Conservation (phyloP, 1,284 basidiomycete genomes). For the Rhodotorula sp. region DNA sequence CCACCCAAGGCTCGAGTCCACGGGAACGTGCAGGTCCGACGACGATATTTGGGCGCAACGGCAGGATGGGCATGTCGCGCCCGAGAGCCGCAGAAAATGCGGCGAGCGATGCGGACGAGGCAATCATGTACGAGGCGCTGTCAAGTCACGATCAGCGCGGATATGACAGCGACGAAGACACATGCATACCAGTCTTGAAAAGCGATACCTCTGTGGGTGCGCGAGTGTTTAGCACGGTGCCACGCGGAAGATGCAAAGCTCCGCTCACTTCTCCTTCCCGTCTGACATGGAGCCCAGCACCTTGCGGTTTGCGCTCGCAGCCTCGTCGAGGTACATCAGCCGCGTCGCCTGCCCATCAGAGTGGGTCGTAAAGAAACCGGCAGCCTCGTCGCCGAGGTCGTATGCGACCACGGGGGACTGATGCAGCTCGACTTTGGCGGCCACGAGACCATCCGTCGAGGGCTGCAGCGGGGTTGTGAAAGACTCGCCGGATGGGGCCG, state of each 20-base stretch:
- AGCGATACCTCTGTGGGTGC: slow-evolving; percentile 5
- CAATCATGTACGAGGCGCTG: slow-evolving; percentile 28
- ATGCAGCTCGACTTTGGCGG: slow-evolving; percentile 7
- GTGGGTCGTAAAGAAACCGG: slow-evolving; percentile 16
- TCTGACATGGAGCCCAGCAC: slow-evolving; percentile 14
- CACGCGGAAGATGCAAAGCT: too few species aligned
- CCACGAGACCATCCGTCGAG: not conserved
- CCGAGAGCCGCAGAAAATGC: slow-evolving; percentile 7
- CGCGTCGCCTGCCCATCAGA: slow-evolving; percentile 10
- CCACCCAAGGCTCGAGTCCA: slow-evolving; percentile 17
- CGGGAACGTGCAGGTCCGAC: not conserved
- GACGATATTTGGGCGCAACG: slow-evolving; percentile 23
- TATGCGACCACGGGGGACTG: slow-evolving; percentile 1
- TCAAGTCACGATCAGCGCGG: too few species aligned
- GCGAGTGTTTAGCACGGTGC: not conserved
- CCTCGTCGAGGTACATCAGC: slow-evolving; percentile 10
- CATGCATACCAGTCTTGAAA: slow-evolving; percentile 16
- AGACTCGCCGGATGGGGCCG: not conserved
- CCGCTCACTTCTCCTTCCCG: slow-evolving; percentile 8
- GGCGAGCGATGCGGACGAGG: slow-evolving; percentile 21
- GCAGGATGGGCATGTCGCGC: slow-evolving; percentile 16
- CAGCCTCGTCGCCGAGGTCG: slow-evolving; percentile 25
- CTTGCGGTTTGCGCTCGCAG: not conserved
- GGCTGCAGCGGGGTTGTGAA: not conserved
- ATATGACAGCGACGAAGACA: too few species aligned